Evolutionary conservation across 129 eudicot genomes (phyloP), one percentile per base, ranked within the genome.

Genomic region (Chrysanthemum makinoi): DNA sequence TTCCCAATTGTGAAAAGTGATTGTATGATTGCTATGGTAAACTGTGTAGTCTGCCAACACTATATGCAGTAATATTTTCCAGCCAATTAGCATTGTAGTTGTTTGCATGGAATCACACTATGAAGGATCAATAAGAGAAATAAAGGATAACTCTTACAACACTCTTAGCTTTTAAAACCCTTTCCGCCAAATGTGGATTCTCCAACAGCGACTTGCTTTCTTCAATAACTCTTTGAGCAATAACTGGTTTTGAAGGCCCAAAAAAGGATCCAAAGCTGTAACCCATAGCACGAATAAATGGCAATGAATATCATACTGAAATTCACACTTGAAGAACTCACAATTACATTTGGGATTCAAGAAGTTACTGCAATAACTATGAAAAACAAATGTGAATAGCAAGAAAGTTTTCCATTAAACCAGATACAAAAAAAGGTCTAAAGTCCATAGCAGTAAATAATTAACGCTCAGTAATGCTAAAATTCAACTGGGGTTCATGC

Each of bases 211-310:
- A 90, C 85, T 81, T 90, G 95, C 97, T 90, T 81, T 90, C 99
- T 83, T 90, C 88, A 77, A 95, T 90, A 20, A 95, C 99, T 81
- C 97, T 86, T 50, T 84, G 96, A 69, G 99, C 97, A 81, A 95
- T 95, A 72, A 90, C 97, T 2, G 99, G 99, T 75, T 83, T 88
- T 17, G 97, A 90, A 39, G 99, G 99, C 18, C 99, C 99, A 80
- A 95, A 95, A 80, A 95, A 95, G 26, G 96, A 87, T 13, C 99
- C 99, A 80, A 67, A 95, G 66, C 99, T 95, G 97, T 86, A 84
- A 69, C 73, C 48, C 43, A 6, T 24, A 46, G 19, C 44, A 65
- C 35, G 19, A 4, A 47, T 72, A 78, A 28, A 64, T 59, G 65
- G 19, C 7, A 6, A 17, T n/a, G 10, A 59, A 24, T 28, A 73